These are phyloP conservation scores for Microsporum audouinii DNA, from an alignment of 2,329 filamentous ascomycete species.

Conservation along the genomic window DNA sequence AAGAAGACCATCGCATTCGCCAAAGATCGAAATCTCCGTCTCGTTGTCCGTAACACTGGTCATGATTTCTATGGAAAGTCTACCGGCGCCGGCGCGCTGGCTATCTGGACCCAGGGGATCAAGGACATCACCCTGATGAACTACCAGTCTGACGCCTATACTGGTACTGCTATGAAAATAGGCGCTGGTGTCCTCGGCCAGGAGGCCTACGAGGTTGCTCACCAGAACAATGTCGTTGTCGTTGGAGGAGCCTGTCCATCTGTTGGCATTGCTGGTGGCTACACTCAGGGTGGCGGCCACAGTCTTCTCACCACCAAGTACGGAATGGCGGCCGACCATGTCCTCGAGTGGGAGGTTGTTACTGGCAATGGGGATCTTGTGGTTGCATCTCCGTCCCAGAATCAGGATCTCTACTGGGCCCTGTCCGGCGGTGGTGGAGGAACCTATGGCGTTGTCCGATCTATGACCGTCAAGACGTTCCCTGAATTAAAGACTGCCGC, in stretches of 20 bases:
- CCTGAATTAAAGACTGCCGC: constrained; percentile 28
- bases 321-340: constrained; percentile 42
- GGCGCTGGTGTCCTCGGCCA: constrained; percentile 44
- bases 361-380: constrained; percentile 36
- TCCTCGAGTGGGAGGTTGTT: constrained; percentile 39
- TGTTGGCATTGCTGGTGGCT: constrained; percentile 42
- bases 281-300: constrained; percentile 42
- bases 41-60: constrained; percentile 45
- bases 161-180: constrained; percentile 43
- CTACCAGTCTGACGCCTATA: constrained; percentile 29
- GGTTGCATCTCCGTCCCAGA: constrained; percentile 31
- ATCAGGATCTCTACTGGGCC: constrained; percentile 41
- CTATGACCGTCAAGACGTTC: constrained; percentile 44
- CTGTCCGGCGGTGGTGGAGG: constrained; percentile 37
- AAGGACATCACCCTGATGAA: constrained; percentile 21
- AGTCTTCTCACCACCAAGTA: constrained; percentile 42
- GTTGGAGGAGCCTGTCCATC: constrained; percentile 44
- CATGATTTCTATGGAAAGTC: constrained; percentile 47
- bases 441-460: constrained; percentile 44
- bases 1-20: constrained; percentile 20
- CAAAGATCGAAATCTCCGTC: constrained; percentile 24
- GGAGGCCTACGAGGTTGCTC: constrained; percentile 43
- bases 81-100: constrained; percentile 45
- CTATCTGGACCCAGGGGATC: constrained; percentile 25
- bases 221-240: constrained; percentile 36